Evolutionary conservation across 2,329 filamentous ascomycete genomes (phyloP), one percentile per base, ranked within the genome.

Genomic region (Diaporthe destruens): DNA sequence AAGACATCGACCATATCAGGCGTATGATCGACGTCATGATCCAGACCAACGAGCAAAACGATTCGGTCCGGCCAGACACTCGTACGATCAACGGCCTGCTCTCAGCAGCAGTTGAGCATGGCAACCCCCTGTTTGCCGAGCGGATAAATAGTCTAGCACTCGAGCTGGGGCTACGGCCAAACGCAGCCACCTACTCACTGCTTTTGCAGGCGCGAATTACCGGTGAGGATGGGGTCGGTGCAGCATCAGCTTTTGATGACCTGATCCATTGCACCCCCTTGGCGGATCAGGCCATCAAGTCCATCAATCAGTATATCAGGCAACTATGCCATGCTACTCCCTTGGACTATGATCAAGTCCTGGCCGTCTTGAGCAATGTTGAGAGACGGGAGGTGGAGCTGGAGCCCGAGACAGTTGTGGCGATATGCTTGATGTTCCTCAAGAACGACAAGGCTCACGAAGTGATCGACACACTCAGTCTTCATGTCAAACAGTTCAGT

Each of bases 401-500:
- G 18, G 92, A 93, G 47, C 90, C 95, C 0, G 87, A 91, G 55
- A 97, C 95, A 0, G 89, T 96, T 0, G 90, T 91, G 8, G 87
- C 89, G 0, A 85, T 98, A n/a, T 93, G 91, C 73, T 85, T 91
- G 56, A 85, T 93, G 54, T 93, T 97, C 76, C 87, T 98, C 14
- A 87, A 89, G 74, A 90, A 92, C 53, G 92, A 94, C 77, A 93
- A 97, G 79, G 87, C 91, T 55, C 90, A 91, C 75, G 94, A 97
- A 74, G 91, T 94, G 6, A 92, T 94, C 74, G 94, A 97, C 79
- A 88, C 97, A 0, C 87, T 98, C 20, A 94, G 95, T 32, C 87
- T 92, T 6, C 91, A 96, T 76, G 88, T 90, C 6, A 90, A 91
- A 76, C 88, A 91, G 71, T 94, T 90, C 80, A 93, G 93, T 57